A percentile compares a stretch with the other conserved stretches of the same genome.
Conservation (phyloP, 768 basidiomycete genomes). For the Psilocybe tampanensis region DNA sequence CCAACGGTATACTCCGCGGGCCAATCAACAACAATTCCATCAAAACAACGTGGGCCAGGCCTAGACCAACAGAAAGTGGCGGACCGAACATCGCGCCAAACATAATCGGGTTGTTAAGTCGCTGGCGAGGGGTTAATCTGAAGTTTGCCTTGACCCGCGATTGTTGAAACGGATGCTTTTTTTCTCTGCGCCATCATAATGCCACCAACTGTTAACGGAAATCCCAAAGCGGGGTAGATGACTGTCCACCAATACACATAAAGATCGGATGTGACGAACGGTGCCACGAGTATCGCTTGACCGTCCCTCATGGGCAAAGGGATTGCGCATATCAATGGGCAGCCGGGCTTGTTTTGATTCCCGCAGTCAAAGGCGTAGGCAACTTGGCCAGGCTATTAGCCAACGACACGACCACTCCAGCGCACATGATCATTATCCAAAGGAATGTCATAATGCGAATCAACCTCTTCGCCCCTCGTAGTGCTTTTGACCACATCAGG, state of each 20-base stretch:
- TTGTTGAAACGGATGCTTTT: too few relatives aligned
- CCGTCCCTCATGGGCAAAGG: slow-evolving; percentile 1
- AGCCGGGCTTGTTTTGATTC: background rate
- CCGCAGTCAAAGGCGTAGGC: background rate
- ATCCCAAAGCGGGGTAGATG: too few relatives aligned
- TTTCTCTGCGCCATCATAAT: background rate
- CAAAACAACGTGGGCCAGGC: slow-evolving; percentile 4
- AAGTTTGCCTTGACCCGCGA: background rate
- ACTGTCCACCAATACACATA: too few relatives aligned
- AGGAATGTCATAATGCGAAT: background rate
- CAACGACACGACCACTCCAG: background rate
- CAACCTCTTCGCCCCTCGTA: background rate
- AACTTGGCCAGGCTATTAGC: slow-evolving; percentile 1
- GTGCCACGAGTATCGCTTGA: background rate
- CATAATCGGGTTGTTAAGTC: background rate
- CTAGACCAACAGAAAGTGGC: slow-evolving; percentile 4
- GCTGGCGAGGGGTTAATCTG: background rate
- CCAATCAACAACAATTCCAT: slow-evolving; percentile 5
- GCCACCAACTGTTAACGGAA: background rate
- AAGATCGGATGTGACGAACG: too few relatives aligned
- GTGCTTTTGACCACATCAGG: slow-evolving; percentile 11
- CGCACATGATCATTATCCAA: slow-evolving; percentile 6
- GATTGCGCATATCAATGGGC: background rate
- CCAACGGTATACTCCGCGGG: slow-evolving; percentile 7
- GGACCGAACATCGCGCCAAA: slow-evolving; percentile 3